phyloP scores from a whole-genome alignment of 164 flowering plant genomes.

The Tinospora cordifolia region DNA sequence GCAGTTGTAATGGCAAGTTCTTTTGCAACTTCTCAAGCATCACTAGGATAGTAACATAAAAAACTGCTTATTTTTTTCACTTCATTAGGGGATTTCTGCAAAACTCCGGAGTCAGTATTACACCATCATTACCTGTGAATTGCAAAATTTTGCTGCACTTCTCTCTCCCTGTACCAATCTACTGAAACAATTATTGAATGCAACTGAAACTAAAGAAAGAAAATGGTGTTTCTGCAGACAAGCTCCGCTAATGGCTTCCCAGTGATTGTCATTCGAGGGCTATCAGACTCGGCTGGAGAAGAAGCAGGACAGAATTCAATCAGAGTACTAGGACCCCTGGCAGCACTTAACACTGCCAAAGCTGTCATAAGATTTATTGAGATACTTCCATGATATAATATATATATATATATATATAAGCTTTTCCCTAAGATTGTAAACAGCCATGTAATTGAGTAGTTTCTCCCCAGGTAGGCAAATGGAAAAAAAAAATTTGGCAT shows the following conservation, averaged over 20 bases:
- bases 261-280: conserved; percentile 30
- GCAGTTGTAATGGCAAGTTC: conserved; percentile 29
- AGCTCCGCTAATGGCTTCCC: conserved; percentile 33
- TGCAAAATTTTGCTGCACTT: neutral
- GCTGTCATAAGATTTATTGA: conserved; percentile 24
- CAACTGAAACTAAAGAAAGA: neutral
- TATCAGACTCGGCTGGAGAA: conserved; percentile 37
- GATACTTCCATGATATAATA: conserved; percentile 10
- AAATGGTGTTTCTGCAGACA: conserved; percentile 22
- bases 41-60: neutral
- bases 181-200: neutral
- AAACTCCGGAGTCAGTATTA: neutral
- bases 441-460: neutral
- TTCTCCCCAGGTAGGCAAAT: neutral
- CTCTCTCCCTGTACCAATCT: neutral
- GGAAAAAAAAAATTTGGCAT: neutral
- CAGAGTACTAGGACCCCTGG: conserved; percentile 22
- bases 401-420: neutral
- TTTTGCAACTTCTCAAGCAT: neutral
- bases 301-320: conserved; percentile 23
- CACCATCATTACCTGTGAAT: neutral
- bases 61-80: neutral
- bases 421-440: neutral
- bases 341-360: conserved; percentile 30
- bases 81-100: neutral